Conservation (phyloP, 345 rosid species). For the Corchorus olitorius region DNA sequence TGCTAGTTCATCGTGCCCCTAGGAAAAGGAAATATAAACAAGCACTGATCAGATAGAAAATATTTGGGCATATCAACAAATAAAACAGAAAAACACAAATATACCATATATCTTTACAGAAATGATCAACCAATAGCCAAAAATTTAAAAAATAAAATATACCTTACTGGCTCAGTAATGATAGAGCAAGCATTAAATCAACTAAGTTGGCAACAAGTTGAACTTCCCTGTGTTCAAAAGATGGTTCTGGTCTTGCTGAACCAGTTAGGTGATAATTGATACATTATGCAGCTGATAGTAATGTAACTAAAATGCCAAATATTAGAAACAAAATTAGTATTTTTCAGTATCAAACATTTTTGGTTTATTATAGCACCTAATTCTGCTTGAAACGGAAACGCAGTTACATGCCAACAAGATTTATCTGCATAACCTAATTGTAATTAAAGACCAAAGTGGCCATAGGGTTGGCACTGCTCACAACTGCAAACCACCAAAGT, state of each 20-base stretch:
- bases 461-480: neutral
- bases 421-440: neutral
- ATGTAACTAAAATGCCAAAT: neutral
- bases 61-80: neutral
- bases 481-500: neutral
- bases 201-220: neutral
- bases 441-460: neutral
- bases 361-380: too few species aligned
- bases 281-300: too few species aligned
- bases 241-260: neutral
- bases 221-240: neutral
- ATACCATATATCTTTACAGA: neutral
- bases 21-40: slow-evolving; percentile 12
- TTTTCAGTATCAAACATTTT: too few species aligned
- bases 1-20: slow-evolving; percentile 80
- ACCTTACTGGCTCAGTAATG: neutral
- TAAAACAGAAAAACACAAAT: neutral
- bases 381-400: neutral
- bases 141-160: neutral
- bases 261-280: neutral
- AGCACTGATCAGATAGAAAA: slow-evolving; percentile 5
- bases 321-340: too few species aligned
- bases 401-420: neutral
- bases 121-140: neutral
- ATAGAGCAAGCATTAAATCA: neutral